Percentiles rank a stretch among this genome's conserved stretches.
phyloP scores from a whole-genome alignment of 2,329 filamentous ascomycete genomes.

The Dryadomyces sulphureus region DNA sequence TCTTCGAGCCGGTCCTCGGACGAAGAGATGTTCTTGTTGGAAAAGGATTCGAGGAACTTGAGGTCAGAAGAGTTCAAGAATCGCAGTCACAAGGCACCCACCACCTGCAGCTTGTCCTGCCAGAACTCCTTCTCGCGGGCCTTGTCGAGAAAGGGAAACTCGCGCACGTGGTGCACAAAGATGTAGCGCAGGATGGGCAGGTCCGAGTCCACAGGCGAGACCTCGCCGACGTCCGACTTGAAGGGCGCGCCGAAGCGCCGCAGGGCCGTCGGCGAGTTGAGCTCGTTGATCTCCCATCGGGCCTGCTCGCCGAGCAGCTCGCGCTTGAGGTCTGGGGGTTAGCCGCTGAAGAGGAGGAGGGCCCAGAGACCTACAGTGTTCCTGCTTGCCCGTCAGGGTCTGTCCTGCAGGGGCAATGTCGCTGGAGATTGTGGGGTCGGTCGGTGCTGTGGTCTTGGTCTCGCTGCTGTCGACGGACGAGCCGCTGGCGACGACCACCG shows the following conservation, averaged over 20 bases:
- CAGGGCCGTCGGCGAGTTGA: conserved; percentile 87
- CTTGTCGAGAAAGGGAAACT: conserved; percentile 95
- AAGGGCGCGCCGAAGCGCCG: conserved; percentile 94
- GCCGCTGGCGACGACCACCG: neutral
- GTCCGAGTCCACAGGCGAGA: conserved; percentile 85
- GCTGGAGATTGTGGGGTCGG: neutral
- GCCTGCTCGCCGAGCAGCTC: conserved; percentile 88
- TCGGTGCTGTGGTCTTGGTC: neutral
- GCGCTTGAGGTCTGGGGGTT: conserved; percentile 73
- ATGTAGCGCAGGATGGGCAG: conserved; percentile 89
- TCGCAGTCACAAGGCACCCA: conserved; percentile 31
- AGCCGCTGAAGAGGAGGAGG: neutral
- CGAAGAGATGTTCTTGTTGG: conserved; percentile 90
- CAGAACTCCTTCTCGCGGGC: conserved; percentile 98
- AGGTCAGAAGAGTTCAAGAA: neutral
- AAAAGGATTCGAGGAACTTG: conserved; percentile 92
- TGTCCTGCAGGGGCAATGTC: conserved; percentile 26
- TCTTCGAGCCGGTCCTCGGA: conserved; percentile 93
- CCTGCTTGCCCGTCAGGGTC: conserved; percentile 80
- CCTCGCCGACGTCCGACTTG: conserved; percentile 79
- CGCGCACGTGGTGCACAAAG: conserved; percentile 93
- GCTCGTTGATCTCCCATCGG: conserved; percentile 75
- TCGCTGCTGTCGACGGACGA: neutral
- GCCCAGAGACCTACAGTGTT: conserved; percentile 59
- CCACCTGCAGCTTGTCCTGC: conserved; percentile 94